These are phyloP conservation scores for Saccharomyces cerevisiae DNA, from an alignment of 805 yeast species.

Conservation along the genomic window DNA sequence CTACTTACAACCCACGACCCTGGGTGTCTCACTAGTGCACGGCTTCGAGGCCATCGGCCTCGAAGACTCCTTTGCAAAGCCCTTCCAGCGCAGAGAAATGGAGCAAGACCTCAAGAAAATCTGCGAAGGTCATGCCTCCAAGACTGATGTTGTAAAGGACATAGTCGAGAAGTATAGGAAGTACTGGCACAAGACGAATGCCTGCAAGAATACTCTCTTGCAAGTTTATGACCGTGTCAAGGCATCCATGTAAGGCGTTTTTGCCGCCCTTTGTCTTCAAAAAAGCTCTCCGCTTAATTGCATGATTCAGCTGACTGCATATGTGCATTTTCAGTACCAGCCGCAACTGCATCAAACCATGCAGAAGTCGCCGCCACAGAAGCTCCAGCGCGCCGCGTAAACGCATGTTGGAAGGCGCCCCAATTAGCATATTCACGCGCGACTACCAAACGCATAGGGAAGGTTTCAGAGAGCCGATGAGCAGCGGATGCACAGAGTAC, in stretches of 20 bases:
- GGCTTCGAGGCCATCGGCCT: constrained; percentile 78
- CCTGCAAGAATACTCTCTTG: constrained; percentile 20
- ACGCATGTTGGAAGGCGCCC: background rate
- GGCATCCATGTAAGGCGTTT: constrained; percentile 3
- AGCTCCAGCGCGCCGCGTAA: background rate
- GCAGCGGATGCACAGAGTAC: background rate
- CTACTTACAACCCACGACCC: constrained; percentile 61
- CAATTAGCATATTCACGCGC: background rate
- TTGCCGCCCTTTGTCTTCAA: background rate
- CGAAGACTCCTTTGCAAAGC: constrained; percentile 75
- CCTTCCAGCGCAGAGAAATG: constrained; percentile 70
- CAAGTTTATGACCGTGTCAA: constrained; percentile 25
- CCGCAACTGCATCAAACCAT: background rate
- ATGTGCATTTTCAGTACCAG: background rate
- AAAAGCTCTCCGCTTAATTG: background rate
- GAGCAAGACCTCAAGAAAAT: constrained; percentile 61
- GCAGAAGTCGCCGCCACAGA: background rate
- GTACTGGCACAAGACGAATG: constrained; percentile 31
- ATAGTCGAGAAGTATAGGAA: constrained; percentile 50
- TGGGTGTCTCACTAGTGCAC: constrained; percentile 81
- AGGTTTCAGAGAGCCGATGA: background rate
- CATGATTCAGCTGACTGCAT: background rate
- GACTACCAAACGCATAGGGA: background rate
- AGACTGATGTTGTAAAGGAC: constrained; percentile 46
- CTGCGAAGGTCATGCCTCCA: constrained; percentile 52